Evolutionary conservation across 225 moss, liverwort and hornwort species (phyloP).

Genomic region (Antitrichia curtipendula): DNA sequence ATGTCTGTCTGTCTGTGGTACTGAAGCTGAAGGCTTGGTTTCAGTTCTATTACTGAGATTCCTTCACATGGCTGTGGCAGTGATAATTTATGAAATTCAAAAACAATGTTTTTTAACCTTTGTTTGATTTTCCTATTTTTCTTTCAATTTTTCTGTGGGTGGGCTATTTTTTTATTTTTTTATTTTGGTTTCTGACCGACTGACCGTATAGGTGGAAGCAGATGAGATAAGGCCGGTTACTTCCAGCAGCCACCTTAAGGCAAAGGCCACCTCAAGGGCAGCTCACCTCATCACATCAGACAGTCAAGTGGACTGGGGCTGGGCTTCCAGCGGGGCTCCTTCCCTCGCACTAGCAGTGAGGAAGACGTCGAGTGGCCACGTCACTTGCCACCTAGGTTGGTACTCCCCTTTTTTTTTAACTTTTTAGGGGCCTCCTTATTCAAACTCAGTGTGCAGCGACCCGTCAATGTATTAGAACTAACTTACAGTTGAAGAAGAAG

Average conservation of each 20-base stretch:
- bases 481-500: background rate
- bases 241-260: background rate
- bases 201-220: background rate
- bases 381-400: slow-evolving; percentile 9
- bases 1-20: no score
- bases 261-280: background rate
- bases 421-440: background rate
- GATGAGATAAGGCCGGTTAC: slow-evolving; percentile 10
- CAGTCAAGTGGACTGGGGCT: background rate
- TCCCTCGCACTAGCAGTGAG: background rate
- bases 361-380: background rate
- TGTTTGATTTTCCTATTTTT: no score
- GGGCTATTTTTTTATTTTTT: background rate
- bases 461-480: background rate
- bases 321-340: background rate
- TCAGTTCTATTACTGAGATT: background rate
- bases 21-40: no score
- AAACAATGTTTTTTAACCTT: no score
- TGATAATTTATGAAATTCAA: background rate
- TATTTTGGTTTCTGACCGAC: background rate
- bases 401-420: background rate
- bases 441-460: background rate
- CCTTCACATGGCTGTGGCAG: background rate
- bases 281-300: background rate
- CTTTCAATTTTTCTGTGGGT: background rate